A percentile compares a stretch with the other conserved stretches of the same genome.
phyloP scores from a whole-genome alignment of 345 rosid species.

The Eucalyptus dawsonii region DNA sequence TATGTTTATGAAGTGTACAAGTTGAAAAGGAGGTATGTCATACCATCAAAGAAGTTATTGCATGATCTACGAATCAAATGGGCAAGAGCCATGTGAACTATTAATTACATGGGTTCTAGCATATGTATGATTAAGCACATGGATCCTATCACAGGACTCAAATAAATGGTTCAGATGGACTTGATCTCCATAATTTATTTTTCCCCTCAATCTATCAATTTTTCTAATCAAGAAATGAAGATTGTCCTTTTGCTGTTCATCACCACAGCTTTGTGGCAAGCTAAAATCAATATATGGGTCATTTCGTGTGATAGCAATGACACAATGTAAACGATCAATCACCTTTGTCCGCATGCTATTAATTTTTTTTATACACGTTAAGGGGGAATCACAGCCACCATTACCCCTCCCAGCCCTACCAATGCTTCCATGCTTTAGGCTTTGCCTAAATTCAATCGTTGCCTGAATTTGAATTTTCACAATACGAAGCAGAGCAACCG shows the following conservation, averaged over 20 bases:
- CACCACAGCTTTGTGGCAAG: too few species aligned
- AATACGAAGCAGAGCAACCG: neutral
- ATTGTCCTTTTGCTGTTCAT: too few species aligned
- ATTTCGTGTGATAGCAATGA: accelerated
- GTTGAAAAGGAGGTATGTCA: neutral
- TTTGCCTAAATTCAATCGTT: neutral
- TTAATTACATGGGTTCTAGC: neutral
- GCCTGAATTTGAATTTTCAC: neutral
- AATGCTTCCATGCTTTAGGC: neutral
- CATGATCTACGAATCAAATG: neutral
- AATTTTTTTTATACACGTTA: neutral
- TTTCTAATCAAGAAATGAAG: too few species aligned
- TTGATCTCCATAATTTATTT: too few species aligned
- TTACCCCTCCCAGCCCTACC: neutral
- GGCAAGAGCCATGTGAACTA: neutral
- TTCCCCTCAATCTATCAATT: too few species aligned
- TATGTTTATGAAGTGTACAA: neutral
- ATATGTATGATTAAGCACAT: accelerated
- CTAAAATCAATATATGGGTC: accelerated
- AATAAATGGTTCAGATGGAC: neutral
- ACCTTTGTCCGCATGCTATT: accelerated
- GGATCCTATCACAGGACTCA: neutral
- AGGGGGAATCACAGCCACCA: neutral
- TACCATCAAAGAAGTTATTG: neutral
- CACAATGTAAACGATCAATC: accelerated